phyloP scores from a whole-genome alignment of 768 basidiomycete species.

The Boletus vermiculosoides region DNA sequence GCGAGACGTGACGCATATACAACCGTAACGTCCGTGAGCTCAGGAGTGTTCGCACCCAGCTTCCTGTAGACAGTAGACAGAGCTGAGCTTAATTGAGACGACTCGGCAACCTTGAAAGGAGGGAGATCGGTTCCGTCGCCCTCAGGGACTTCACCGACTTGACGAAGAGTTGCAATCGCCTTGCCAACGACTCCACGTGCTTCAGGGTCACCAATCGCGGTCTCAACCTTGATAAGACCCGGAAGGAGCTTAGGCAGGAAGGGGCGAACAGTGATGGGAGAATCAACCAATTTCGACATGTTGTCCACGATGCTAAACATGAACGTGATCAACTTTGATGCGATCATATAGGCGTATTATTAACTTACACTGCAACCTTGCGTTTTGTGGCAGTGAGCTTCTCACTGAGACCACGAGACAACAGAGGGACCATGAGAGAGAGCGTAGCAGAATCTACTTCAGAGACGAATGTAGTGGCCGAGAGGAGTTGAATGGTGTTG shows the following conservation, averaged over 20 bases:
- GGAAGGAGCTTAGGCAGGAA: constrained; percentile 96
- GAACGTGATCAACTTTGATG: constrained; percentile 16
- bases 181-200: constrained; percentile 89
- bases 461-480: constrained; percentile 99
- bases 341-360: constrained; percentile 5
- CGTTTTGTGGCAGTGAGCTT: constrained; percentile 96
- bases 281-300: constrained; percentile 98
- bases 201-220: constrained; percentile 95
- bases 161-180: constrained; percentile 94
- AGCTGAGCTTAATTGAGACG: constrained; percentile 59
- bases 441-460: constrained; percentile 97
- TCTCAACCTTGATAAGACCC: constrained; percentile 93
- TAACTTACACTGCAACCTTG: constrained; percentile 91
- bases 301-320: constrained; percentile 84
- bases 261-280: constrained; percentile 89
- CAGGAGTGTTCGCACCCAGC: constrained; percentile 57
- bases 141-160: constrained; percentile 87
- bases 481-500: constrained; percentile 90
- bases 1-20: constrained; percentile 79
- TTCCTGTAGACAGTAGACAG: constrained; percentile 86
- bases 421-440: constrained; percentile 95
- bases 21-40: constrained; percentile 54
- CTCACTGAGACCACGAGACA: constrained; percentile 91
- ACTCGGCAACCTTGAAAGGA: constrained; percentile 75
- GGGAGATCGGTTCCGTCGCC: constrained; percentile 89